Conservation (phyloP, 176 grass and related monocot genomes). For the Ensete ventricosum region DNA sequence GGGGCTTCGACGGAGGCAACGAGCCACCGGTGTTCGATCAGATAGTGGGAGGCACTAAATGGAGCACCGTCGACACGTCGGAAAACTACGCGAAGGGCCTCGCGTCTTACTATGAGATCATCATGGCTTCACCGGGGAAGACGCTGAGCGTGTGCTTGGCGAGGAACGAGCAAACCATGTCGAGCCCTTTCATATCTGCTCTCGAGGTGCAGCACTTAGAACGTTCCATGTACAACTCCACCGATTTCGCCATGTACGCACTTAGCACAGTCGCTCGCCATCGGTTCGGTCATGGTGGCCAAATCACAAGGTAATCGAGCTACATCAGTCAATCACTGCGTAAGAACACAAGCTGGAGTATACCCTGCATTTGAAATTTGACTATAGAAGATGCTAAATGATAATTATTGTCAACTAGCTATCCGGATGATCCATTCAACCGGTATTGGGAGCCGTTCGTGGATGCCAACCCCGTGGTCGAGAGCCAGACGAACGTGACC, state of each 20-base stretch:
- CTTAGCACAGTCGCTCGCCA: constrained; percentile 69
- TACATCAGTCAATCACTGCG: not conserved
- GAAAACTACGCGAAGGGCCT: constrained; percentile 37
- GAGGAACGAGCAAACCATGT: constrained; percentile 35
- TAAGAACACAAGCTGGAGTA: not conserved
- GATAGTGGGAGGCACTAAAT: constrained; percentile 62
- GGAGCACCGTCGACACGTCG: constrained; percentile 63
- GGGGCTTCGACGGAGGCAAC: constrained; percentile 52
- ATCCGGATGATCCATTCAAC: constrained; percentile 57
- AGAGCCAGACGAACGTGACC: constrained; percentile 39
- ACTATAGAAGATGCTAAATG: too few relatives aligned
- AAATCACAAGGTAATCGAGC: constrained; percentile 28
- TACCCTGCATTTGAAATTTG: too few relatives aligned
- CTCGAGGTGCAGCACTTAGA: constrained; percentile 59
- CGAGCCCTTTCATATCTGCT: constrained; percentile 83
- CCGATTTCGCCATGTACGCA: constrained; percentile 43
- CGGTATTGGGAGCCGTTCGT: constrained; percentile 69
- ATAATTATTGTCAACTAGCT: constrained; percentile 23
- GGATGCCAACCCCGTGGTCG: constrained; percentile 33
- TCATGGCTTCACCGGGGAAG: constrained; percentile 28
- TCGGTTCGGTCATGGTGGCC: constrained; percentile 48
- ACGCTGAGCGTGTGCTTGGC: constrained; percentile 64
- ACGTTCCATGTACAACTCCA: constrained; percentile 53
- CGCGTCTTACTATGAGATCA: constrained; percentile 67
- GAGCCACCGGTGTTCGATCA: constrained; percentile 65